Conservation (phyloP, 345 rosid genomes). For the Theobroma cacao region DNA sequence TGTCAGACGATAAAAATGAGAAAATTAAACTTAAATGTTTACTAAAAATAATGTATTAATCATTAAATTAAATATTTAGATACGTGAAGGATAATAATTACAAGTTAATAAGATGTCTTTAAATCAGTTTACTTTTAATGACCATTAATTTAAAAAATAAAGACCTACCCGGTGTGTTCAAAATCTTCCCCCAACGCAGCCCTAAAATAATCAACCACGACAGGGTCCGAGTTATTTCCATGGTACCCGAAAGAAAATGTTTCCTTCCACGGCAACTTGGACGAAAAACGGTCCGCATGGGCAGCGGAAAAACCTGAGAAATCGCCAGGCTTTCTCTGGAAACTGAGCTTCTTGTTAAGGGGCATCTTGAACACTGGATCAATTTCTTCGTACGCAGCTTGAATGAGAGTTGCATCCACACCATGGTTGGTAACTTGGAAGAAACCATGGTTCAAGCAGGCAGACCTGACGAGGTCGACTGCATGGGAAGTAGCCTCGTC, state of each 20-base stretch:
- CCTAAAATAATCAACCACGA: constrained; percentile 41
- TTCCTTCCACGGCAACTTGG: constrained; percentile 74
- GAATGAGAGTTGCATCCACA: constrained; percentile 34
- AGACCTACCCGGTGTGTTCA: constrained; percentile 42
- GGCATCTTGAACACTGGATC: constrained; percentile 46
- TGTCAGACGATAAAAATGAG: no score
- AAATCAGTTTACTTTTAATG: no score
- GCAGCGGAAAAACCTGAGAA: constrained; percentile 52
- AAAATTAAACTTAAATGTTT: no score
- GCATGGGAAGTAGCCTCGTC: constrained; percentile 30
- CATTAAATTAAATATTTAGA: no score
- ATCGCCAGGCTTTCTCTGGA: constrained; percentile 31
- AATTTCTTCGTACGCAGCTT: constrained; percentile 30
- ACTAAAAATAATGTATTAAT: no score
- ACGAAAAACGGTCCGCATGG: constrained; percentile 45
- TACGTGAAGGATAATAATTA: no score
- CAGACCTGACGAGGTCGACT: constrained; percentile 33
- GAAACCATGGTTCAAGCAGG: constrained; percentile 58
- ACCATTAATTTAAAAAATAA: no score
- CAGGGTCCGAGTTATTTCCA: constrained; percentile 10
- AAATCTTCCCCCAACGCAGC: constrained; percentile 45
- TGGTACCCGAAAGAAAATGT: constrained; percentile 41
- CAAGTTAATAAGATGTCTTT: no score
- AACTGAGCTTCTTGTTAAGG: constrained; percentile 32
- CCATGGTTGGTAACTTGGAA: constrained; percentile 64